Percentiles rank a stretch among this genome's conserved stretches.
Conservation (phyloP, 352 stramenopile genomes). For the Globisporangium splendens region DNA sequence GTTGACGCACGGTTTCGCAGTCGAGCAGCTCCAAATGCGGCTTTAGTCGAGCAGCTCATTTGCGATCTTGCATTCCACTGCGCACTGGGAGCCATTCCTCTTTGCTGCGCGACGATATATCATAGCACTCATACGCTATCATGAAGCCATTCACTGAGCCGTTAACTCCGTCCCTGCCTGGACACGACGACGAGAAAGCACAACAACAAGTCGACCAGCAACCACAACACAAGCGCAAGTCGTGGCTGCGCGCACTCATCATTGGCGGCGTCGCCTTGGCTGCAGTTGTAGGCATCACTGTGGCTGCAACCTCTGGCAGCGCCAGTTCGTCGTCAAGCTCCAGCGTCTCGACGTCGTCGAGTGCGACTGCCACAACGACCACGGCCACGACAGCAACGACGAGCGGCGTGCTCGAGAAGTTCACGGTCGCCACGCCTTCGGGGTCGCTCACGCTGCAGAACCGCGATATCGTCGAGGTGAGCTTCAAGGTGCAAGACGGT, state of each 20-base stretch:
- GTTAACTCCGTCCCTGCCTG: too few species aligned
- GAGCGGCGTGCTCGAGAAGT: not conserved
- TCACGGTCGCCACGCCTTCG: not conserved
- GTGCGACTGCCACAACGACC: not conserved
- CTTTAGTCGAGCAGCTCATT: not conserved
- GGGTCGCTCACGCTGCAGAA: not conserved
- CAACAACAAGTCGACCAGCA: not conserved
- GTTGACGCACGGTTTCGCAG: too few species aligned
- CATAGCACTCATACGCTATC: not conserved
- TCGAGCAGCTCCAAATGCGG: not conserved
- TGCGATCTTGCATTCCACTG: not conserved
- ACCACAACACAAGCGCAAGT: not conserved
- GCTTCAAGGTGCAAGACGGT: not conserved
- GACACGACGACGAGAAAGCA: not conserved
- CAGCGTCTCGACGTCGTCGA: not conserved
- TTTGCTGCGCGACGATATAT: not conserved
- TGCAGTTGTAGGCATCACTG: not conserved
- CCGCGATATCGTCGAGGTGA: slow-evolving; percentile 1
- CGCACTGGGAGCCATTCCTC: not conserved
- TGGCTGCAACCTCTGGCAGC: not conserved
- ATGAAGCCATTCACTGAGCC: not conserved
- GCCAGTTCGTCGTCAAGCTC: not conserved
- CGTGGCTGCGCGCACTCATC: not conserved
- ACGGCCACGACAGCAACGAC: not conserved
- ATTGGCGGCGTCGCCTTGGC: not conserved